Evolutionary conservation across 1,139 yeast species (phyloP), one percentile per base, ranked within the genome.

Genomic region (Candida glucosophila): DNA sequence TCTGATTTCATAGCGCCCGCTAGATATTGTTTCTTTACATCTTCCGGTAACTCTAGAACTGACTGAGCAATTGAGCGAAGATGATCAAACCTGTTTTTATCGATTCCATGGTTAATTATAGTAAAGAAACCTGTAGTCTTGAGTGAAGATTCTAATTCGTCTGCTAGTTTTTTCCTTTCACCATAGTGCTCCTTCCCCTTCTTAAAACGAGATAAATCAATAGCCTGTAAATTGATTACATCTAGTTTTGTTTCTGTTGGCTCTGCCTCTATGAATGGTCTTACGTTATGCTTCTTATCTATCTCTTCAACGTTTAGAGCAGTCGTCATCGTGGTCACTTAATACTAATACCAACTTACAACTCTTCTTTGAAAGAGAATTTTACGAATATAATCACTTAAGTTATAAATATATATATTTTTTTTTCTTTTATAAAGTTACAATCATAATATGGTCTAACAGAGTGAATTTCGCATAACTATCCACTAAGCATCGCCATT

Each of bases 1-100:
- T 52, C 58, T 1, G 57, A 43, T 19, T 19, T 10, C 11, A 49
- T 38, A n/a, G 55, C 52, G 3, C 56, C 57, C 3, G 57, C 55
- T 11, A 47, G 32, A 27, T 37, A 37, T 13, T 42, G 34, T 22
- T 32, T 27, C 24, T 41, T 39, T 4, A 29, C 37, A 15, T 45
- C 50, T n/a, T 34, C 40, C 4, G 49, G 47, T 11, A 45, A 29
- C 24, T 46, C 50, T n/a, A 45, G 34, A 6, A 44, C 26, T 3
- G 49, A 40, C 29, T 46, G 51, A 5, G 49, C 49, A 26, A 41
- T 29, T 4, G 49, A 34, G 19, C 43, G 34, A 17, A 46, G 29
- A 15, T 32, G 36, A 9, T 41, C 43, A 24, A 45, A 39, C 12
- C 30, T 32, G 15, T 37, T 40, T 8, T 22, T 17, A 10, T 34